Evolutionary conservation across 2,329 filamentous ascomycete genomes (phyloP).

Genomic region (Diaporthe batatas): DNA sequence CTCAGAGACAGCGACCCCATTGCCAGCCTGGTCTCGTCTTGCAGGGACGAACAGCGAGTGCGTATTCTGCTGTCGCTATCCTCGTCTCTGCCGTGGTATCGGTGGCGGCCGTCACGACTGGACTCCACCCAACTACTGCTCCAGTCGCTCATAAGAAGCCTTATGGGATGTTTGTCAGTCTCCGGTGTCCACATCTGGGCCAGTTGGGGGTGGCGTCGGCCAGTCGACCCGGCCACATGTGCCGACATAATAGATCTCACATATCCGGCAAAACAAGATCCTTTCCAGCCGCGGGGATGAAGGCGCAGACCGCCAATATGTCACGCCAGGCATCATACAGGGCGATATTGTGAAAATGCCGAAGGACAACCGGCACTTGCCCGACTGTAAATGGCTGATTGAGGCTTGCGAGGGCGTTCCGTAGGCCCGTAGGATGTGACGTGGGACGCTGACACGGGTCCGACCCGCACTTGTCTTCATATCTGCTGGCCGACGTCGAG

Average conservation of each 20-base stretch:
- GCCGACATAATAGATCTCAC: conserved; percentile 14
- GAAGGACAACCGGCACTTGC: conserved; percentile 17
- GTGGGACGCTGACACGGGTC: conserved; percentile 3
- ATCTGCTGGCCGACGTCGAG: conserved; percentile 4
- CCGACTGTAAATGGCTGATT: conserved; percentile 1
- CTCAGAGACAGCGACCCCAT: background rate
- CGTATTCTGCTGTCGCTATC: background rate
- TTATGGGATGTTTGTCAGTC: conserved; percentile 4
- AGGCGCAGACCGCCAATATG: conserved; percentile 22
- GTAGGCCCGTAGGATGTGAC: conserved; percentile 18
- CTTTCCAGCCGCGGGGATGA: conserved; percentile 2
- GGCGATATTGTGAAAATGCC: conserved; percentile 24
- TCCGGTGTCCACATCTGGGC: conserved; percentile 4
- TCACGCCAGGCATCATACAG: conserved; percentile 13
- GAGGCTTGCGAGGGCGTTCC: conserved; percentile 22
- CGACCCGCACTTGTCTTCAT: conserved; percentile 1
- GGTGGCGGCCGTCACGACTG: background rate
- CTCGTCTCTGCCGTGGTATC: background rate
- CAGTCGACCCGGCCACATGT: background rate
- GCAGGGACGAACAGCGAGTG: background rate
- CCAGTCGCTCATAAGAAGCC: background rate
- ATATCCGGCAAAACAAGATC: conserved; percentile 1
- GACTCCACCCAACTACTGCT: background rate
- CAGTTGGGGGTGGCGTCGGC: background rate
- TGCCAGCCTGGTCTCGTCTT: background rate